Evolutionary conservation across 805 yeast species (phyloP).

Genomic region (Spathaspora girioi): DNA sequence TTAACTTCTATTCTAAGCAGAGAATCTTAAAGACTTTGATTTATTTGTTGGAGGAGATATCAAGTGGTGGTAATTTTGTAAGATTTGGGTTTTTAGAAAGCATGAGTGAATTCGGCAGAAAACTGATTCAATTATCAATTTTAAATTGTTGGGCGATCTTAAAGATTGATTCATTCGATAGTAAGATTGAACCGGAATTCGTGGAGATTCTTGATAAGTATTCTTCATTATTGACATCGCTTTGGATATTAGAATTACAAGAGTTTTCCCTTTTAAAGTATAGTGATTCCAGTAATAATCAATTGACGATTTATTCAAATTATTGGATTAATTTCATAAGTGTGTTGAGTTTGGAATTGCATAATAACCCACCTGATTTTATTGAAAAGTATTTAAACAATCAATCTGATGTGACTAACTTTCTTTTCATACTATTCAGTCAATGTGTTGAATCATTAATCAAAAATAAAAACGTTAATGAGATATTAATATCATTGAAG

Average conservation of each 20-base stretch:
- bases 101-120: conserved; percentile 42
- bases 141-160: conserved; percentile 74
- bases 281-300: conserved; percentile 37
- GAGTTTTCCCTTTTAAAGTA: conserved; percentile 71
- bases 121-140: conserved; percentile 55
- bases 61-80: conserved; percentile 35
- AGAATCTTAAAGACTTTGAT: conserved; percentile 61
- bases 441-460: conserved; percentile 77
- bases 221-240: conserved; percentile 56
- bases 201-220: conserved; percentile 51
- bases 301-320: conserved; percentile 47
- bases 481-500: conserved; percentile 44
- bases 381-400: conserved; percentile 44
- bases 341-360: conserved; percentile 66
- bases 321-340: conserved; percentile 78
- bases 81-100: conserved; percentile 55
- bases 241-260: conserved; percentile 75
- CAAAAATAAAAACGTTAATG: conserved; percentile 41
- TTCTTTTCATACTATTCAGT: conserved; percentile 77
- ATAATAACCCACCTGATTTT: conserved; percentile 38
- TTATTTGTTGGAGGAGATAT: conserved; percentile 59
- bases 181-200: conserved; percentile 39
- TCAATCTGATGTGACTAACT: conserved; percentile 50
- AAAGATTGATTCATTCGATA: conserved; percentile 22
- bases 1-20: conserved; percentile 42